These are phyloP conservation scores for Ogataea parapolymorpha DNA, from an alignment of 805 yeast species.

Conservation along the genomic window DNA sequence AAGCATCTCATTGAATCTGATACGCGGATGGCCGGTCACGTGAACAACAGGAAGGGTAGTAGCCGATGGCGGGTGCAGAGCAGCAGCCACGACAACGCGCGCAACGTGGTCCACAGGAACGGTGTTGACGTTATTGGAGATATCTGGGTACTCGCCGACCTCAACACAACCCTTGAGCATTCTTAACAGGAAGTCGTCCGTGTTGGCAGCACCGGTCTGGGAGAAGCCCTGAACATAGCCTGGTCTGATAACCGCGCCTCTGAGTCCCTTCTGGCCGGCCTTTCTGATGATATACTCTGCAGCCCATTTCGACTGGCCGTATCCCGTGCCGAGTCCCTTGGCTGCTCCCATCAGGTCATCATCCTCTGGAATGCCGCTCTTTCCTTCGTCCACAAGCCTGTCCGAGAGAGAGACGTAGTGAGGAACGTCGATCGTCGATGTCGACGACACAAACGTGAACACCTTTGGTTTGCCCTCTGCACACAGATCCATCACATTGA, in stretches of 20 bases:
- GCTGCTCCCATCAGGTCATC: conserved; percentile 84
- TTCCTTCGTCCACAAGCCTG: conserved; percentile 57
- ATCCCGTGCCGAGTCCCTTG: conserved; percentile 81
- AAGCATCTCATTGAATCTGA: conserved; percentile 72
- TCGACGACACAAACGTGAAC: conserved; percentile 91
- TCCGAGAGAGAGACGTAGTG: conserved; percentile 79
- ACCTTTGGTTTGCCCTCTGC: conserved; percentile 77
- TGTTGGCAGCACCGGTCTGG: conserved; percentile 81
- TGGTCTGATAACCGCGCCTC: conserved; percentile 89
- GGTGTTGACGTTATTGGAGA: conserved; percentile 85
- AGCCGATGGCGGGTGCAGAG: conserved; percentile 66
- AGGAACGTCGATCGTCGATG: conserved; percentile 86
- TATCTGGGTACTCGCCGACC: conserved; percentile 81
- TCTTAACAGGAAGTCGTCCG: conserved; percentile 93
- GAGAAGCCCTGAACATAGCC: conserved; percentile 93
- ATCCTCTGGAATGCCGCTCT: conserved; percentile 71
- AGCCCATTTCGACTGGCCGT: conserved; percentile 98
- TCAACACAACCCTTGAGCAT: conserved; percentile 94
- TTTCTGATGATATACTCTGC: conserved; percentile 84
- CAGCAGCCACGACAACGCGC: conserved; percentile 77
- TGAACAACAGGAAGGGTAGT: conserved; percentile 69
- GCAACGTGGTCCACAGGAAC: conserved; percentile 99
- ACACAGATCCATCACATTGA: conserved; percentile 78
- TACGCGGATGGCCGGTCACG: conserved; percentile 97
- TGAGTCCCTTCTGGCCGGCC: conserved; percentile 85